Base-by-base conservation (phyloP, 805 yeast genomes). In the Nakazawaea laoshanensis region DNA sequence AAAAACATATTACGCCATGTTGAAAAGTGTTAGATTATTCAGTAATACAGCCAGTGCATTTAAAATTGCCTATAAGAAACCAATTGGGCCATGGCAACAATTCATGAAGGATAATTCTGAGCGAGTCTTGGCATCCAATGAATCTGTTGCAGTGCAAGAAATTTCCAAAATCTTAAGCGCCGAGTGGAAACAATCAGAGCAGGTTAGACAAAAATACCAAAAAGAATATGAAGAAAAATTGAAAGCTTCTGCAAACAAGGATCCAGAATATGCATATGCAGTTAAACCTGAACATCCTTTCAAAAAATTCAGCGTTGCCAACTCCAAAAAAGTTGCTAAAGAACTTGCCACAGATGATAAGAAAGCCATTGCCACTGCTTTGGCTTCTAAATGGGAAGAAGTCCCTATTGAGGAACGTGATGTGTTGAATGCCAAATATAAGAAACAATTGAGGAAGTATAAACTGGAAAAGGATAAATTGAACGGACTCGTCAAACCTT, bases 221-320 rank as follows among this genome's bases (percentile, higher is more conserved):
- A 26, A 7, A 6, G 6, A 16, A 4, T 29, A 34, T 19, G 24
- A 34, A 10, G 8, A 19, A n/a, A n/a, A 29, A n/a, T 12, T 34
- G 6, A 22, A 34, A 16, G 33, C 20, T 15, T 34, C 8, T 14
- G 25, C 28, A 17, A 20, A 28, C 21, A 34, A 34, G 19, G 33
- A 34, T 15, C 33, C 33, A 3, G 26, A 19, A 11, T 24, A 24
- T 7, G 30, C 29, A 13, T 34, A 34, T 19, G 33, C 15, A 4
- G 30, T 34, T 19, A 34, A 29, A 15, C 37, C 37, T 18, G 11
- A 9, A 6, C 5, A 7, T 4, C 37, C 37, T 11, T 29, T 34
- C 11, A 11, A 29, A n/a, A 11, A 4, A 4, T 29, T 11, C 18
- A 12, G n/a, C 20, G 15, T 9, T 12, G 13, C 14, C 12, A 29